These are phyloP conservation scores for Floccularia luteovirens DNA, from an alignment of 768 basidiomycete genomes.

Conservation along the genomic window DNA sequence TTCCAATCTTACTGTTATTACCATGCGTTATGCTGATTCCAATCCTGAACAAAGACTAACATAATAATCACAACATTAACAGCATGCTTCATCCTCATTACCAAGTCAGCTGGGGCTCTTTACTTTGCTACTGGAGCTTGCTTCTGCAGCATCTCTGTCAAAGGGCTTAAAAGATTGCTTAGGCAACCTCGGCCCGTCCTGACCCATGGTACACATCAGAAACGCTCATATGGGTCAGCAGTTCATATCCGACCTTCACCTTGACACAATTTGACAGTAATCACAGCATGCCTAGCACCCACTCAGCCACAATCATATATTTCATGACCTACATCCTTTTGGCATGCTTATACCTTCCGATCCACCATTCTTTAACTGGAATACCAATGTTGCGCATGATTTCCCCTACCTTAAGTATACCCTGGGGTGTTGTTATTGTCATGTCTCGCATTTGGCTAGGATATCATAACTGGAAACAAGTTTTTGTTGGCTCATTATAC, in stretches of 20 bases:
- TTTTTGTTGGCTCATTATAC: constrained; percentile 47
- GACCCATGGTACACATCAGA: constrained; percentile 27
- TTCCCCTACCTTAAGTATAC: constrained; percentile 37
- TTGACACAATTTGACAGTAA: background rate
- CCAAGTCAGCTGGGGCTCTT: constrained; percentile 51
- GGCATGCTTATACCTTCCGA: constrained; percentile 48
- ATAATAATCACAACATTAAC: constrained; percentile 45
- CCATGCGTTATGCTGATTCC: background rate
- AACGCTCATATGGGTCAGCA: constrained; percentile 62
- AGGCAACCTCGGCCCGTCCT: constrained; percentile 56
- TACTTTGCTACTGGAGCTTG: constrained; percentile 57
- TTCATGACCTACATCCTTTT: constrained; percentile 55
- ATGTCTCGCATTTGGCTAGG: constrained; percentile 70
- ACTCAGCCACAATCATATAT: constrained; percentile 63
- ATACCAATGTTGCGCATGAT: constrained; percentile 29
- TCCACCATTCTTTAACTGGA: constrained; percentile 47
- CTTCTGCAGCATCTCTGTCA: constrained; percentile 49
- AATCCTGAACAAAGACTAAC: constrained; percentile 40
- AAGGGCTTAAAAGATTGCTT: constrained; percentile 51
- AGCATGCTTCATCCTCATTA: constrained; percentile 43
- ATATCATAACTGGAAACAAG: constrained; percentile 69
- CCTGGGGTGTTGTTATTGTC: constrained; percentile 48
- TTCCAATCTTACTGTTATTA: background rate
- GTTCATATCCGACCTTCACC: background rate
- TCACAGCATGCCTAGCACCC: constrained; percentile 77